Percentiles rank a stretch among this genome's conserved stretches.
Evolutionary conservation across 176 grass and related monocot genomes (phyloP).

Genomic region (Eremochloa ophiuroides): DNA sequence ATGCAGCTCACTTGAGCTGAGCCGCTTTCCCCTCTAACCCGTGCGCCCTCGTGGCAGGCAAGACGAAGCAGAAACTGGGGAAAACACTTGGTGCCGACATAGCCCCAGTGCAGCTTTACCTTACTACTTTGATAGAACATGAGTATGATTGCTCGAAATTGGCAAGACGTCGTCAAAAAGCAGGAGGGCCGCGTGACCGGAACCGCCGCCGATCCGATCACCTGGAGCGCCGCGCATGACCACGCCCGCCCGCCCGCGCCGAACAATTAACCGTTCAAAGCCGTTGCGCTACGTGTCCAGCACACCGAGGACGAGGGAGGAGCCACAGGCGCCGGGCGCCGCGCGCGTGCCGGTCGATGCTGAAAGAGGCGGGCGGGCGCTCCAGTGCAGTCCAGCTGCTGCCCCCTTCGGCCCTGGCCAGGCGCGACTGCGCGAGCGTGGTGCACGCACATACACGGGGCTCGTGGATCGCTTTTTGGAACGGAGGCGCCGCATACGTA

Average conservation of each 20-base stretch:
- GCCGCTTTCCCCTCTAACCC: not conserved
- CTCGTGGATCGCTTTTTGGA: not conserved
- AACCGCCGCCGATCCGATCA: not conserved
- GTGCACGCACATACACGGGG: not conserved
- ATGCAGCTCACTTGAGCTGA: not conserved
- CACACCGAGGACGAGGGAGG: not conserved
- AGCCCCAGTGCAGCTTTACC: constrained; percentile 42
- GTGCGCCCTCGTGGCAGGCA: constrained; percentile 24
- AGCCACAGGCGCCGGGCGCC: not conserved
- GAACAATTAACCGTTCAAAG: constrained; percentile 13
- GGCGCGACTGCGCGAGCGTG: not conserved
- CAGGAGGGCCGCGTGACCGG: not conserved
- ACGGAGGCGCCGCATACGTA: not conserved
- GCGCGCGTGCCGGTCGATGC: not conserved
- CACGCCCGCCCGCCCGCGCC: constrained; percentile 18
- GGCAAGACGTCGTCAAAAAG: constrained; percentile 38
- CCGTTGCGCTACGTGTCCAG: constrained; percentile 6
- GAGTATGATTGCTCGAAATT: not conserved
- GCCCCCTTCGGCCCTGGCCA: no score
- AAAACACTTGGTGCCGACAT: constrained; percentile 33
- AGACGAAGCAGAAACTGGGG: not conserved
- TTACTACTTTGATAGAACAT: not conserved
- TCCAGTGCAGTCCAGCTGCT: not conserved
- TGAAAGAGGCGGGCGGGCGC: not conserved
- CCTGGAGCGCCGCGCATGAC: constrained; percentile 17